Evolutionary conservation across 2,329 filamentous ascomycete species (phyloP).

Genomic region (Leptosphaerulina australis): DNA sequence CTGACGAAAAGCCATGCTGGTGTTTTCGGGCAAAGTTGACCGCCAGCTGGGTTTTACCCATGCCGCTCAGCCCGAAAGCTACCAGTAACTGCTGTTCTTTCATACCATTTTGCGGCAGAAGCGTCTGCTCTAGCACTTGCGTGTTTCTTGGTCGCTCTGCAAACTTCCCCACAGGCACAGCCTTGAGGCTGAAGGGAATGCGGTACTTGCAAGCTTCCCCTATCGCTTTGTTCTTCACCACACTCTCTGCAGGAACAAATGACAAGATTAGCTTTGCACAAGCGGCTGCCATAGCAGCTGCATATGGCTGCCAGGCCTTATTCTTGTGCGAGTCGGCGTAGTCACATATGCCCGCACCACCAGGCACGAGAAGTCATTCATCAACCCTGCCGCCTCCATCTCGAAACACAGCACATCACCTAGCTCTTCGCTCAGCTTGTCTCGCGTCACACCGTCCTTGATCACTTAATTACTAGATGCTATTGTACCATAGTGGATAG

Average conservation of each 20-base stretch:
- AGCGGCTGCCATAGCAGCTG: conserved; percentile 8
- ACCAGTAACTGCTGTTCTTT: conserved; percentile 12
- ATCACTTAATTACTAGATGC: conserved; percentile 18
- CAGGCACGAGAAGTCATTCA: conserved; percentile 12
- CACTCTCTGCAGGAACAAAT: neutral
- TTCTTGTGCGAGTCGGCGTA: conserved; percentile 15
- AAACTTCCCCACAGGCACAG: conserved; percentile 18
- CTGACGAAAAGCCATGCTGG: conserved; percentile 1
- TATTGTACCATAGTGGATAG: conserved; percentile 14
- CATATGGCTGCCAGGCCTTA: conserved; percentile 13
- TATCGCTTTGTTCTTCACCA: neutral
- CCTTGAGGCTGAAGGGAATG: neutral
- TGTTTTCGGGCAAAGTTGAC: neutral
- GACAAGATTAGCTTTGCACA: conserved; percentile 1
- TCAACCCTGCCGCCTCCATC: conserved; percentile 10
- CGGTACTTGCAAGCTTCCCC: neutral
- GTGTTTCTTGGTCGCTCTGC: conserved; percentile 19
- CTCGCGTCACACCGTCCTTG: conserved; percentile 11
- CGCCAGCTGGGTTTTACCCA: conserved; percentile 19
- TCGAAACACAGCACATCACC: conserved; percentile 10
- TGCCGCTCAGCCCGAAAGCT: conserved; percentile 25
- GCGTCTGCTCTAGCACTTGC: conserved; percentile 15
- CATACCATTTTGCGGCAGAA: conserved; percentile 1
- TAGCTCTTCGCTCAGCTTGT: conserved; percentile 15
- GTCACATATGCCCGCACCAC: conserved; percentile 11